Conservation (phyloP, 73 alveolate species). For the Breviolum minutum region DNA sequence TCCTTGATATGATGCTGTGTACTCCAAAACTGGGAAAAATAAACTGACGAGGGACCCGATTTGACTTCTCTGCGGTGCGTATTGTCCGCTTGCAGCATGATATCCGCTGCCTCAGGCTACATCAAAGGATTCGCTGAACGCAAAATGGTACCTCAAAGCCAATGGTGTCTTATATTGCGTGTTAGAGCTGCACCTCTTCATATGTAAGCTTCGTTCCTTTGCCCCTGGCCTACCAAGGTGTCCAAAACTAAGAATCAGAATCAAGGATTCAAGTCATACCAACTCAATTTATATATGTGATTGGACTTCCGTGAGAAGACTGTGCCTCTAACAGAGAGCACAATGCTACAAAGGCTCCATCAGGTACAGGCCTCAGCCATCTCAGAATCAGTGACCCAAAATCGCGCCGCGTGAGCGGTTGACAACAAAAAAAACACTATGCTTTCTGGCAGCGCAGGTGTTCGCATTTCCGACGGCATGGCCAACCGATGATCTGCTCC, state of each 20-base stretch:
- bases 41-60: neutral
- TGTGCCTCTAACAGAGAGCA: slow-evolving; percentile 5
- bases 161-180: neutral
- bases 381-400: too few species aligned
- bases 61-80: neutral
- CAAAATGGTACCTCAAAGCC: neutral
- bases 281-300: too few species aligned
- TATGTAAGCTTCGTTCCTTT: neutral
- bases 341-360: slow-evolving; percentile 23
- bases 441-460: slow-evolving; percentile 14
- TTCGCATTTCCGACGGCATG: slow-evolving; percentile 25
- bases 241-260: too few species aligned
- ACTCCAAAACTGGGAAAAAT: too few species aligned
- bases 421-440: too few species aligned
- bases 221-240: neutral
- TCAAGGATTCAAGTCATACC: too few species aligned
- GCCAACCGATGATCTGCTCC: slow-evolving; percentile 43
- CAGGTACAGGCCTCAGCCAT: slow-evolving; percentile 17
- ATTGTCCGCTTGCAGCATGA: slow-evolving; percentile 33
- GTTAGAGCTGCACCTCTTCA: neutral
- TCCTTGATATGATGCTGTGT: too few species aligned
- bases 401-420: too few species aligned
- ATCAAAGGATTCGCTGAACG: neutral
- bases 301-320: neutral
- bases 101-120: slow-evolving; percentile 10